Conservation (phyloP, 768 basidiomycete species). For the Lactarius pseudohatsudake region DNA sequence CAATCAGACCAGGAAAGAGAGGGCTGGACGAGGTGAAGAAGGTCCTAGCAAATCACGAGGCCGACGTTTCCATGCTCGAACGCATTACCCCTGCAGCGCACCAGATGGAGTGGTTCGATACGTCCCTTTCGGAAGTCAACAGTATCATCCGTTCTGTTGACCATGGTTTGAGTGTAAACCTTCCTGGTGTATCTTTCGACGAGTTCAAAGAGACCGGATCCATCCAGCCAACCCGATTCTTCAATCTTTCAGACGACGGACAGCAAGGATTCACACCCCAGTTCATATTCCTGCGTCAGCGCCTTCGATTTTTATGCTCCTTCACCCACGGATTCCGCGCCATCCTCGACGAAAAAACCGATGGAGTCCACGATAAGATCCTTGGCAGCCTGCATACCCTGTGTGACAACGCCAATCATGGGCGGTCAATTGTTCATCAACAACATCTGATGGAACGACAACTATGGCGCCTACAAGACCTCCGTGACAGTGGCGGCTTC, state of each 20-base stretch:
- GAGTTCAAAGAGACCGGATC: background rate
- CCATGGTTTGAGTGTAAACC: background rate
- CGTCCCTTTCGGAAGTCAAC: background rate
- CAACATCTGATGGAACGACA: too few species aligned
- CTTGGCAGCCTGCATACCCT: too few species aligned
- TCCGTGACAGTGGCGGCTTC: too few species aligned
- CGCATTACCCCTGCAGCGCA: too few species aligned
- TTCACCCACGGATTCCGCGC: background rate
- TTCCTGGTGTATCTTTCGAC: background rate
- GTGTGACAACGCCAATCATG: too few species aligned
- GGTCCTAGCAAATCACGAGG: too few species aligned
- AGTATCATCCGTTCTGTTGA: background rate
- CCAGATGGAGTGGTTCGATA: background rate
- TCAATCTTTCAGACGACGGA: background rate
- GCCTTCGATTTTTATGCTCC: background rate
- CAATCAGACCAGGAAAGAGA: too few species aligned
- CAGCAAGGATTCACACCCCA: background rate
- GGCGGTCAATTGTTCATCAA: too few species aligned
- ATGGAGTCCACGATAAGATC: background rate
- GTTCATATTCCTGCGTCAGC: too few species aligned
- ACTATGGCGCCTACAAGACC: too few species aligned
- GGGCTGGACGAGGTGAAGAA: too few species aligned
- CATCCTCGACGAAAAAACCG: background rate
- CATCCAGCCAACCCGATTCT: background rate
- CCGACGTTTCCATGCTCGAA: too few species aligned